Evolutionary conservation across 1,284 basidiomycete genomes (phyloP), one percentile per base, ranked within the genome.

Genomic region (Trichosporon inkin): DNA sequence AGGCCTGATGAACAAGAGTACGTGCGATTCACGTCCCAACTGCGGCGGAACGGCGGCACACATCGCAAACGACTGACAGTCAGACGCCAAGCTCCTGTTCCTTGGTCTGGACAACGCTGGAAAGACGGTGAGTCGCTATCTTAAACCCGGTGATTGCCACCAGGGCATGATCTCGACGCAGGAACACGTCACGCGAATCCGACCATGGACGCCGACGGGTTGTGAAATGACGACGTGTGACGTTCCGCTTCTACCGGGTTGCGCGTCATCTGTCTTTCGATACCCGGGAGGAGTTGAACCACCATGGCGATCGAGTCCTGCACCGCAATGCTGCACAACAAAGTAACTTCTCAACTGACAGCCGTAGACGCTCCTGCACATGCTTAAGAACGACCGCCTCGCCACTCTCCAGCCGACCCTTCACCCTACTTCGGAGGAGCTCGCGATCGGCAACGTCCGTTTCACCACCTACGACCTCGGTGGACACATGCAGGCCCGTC

Each of bases 381-480:
- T 99, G 96, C 84, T 99, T 75, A 99, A 99, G 85, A 99, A 99
- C 75, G 96, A 99, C 83, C 86, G 96, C 71, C 85, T 99, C 63
- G 96, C 96, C 24, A 96, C 93, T 28, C 84, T 99, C 68, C 96
- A 99, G 81, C 96, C 96, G 36, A 99, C 96, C 34, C 88, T 98
- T 62, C 95, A 99, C 80, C 96, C 96, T n/a, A 98, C 96, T 19
- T 98, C 96, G 37, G 96, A 99, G 82, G 96, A 99, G 80, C 86
- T 99, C 59, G 93, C 96, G 20, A 99, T 99, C 78, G 96, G 96
- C 63, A 94, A 92, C 73, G 91, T 99, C 74, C 98, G 97, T 78
- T 99, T 99, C 82, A 99, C 93, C 24, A 99, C 96, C 0, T 96
- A 98, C 73, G 96, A 99, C 78, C 84, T 99, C 60, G 96, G 96